Evolutionary conservation across 129 eudicot species (phyloP), one percentile per base, ranked within the genome.

Genomic region (Flaveria sonorensis): DNA sequence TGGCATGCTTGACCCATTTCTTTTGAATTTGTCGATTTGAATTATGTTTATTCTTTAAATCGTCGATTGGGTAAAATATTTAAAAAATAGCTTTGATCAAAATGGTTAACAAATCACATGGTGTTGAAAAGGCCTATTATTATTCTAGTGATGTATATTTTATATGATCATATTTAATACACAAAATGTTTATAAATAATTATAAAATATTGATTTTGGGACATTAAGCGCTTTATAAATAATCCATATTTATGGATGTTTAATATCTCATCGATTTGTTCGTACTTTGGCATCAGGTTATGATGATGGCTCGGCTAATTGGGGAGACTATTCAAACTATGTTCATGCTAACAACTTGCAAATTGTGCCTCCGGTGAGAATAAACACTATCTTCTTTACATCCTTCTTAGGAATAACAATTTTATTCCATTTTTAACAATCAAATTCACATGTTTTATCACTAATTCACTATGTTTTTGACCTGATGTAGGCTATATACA

Each of bases 261-360:
- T 9, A 81, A 8, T 11, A 8, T 3, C 24, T 48, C 43, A 47
- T 66, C 71, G 40, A 76, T 43, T 65, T 70, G 56, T 47, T 45
- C 73, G 23, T 52, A 68, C 9, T 53, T 53, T 69, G 20, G 62
- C 63, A 24, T 79, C 84, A 87, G 98, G 96, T 74, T 94, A 85
- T 82, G 93, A 91, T 40, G 88, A 88, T 53, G 85, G 87, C 79
- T 81, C 88, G 10, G 86, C 84, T 71, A 87, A 75, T 62, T 89
- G 98, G 98, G 96, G 91, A 80, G 96, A 89, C 39, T 93, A 87
- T 67, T 81, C 98, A n/a, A 89, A 80, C 79, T 91, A 91, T 83
- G 88, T 85, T 71, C 84, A 84, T 83, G 89, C 87, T 52, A 89
- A 86, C 76, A 88, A 85, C 84, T 77, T 94, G 79, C 97, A 91